Percentiles rank a stretch among this genome's conserved stretches.
Evolutionary conservation across 495 filamentous ascomycete genomes (phyloP).

Genomic region (Penicillium psychrofluorescens): DNA sequence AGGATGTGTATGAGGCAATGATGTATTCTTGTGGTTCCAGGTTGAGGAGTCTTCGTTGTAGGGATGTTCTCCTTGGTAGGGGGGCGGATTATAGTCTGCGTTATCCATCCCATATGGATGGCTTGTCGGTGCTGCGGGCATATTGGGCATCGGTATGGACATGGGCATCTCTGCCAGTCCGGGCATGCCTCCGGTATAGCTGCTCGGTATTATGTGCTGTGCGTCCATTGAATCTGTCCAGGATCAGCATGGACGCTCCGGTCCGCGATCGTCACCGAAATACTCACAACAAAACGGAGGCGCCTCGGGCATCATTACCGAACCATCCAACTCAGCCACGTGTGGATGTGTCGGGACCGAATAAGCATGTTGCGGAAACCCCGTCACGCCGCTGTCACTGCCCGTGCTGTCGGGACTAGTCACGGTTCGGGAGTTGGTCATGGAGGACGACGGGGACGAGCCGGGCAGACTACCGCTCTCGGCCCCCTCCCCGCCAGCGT

Average conservation of each 20-base stretch:
- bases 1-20: no score
- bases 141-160: slow-evolving; percentile 3
- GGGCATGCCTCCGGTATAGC: slow-evolving; percentile 4
- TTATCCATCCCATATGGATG: neutral
- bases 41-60: no score
- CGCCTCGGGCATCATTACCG: neutral
- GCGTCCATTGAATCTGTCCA: slow-evolving; percentile 6
- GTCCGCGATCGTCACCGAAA: no score
- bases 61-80: no score
- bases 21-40: no score
- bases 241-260: no score
- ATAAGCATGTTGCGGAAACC: slow-evolving; percentile 1
- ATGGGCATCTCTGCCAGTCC: slow-evolving; percentile 7
- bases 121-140: neutral
- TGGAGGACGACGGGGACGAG: slow-evolving; percentile 16
- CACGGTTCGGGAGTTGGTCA: slow-evolving; percentile 13
- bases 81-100: no score
- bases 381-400: slow-evolving; percentile 9
- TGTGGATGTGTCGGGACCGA: slow-evolving; percentile 2
- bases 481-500: neutral
- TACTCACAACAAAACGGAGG: neutral
- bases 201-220: neutral
- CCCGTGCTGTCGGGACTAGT: slow-evolving; percentile 20
- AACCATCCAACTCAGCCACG: slow-evolving; percentile 5
- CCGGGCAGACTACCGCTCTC: slow-evolving; percentile 9